These are phyloP conservation scores for Paraphaeosphaeria minitans DNA, from an alignment of 2,329 filamentous ascomycete species.

Conservation along the genomic window DNA sequence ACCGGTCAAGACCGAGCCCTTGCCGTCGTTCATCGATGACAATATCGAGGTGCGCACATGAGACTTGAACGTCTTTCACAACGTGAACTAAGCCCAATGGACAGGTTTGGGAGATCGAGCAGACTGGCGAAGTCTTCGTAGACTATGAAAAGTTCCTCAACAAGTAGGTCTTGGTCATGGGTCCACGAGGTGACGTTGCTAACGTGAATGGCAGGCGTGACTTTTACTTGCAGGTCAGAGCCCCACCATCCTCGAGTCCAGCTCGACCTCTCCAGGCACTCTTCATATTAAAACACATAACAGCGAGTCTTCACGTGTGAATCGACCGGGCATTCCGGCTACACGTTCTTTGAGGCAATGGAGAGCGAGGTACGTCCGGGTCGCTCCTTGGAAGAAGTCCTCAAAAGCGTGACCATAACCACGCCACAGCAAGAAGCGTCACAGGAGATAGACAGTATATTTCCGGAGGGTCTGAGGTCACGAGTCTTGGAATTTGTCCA, in stretches of 20 bases:
- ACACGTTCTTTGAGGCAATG: slow-evolving; percentile 91
- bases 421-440: slow-evolving; percentile 64
- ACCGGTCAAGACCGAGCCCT: slow-evolving; percentile 80
- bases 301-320: slow-evolving; percentile 92
- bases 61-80: slow-evolving; percentile 15
- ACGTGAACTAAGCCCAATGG: slow-evolving; percentile 32
- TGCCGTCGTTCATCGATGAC: slow-evolving; percentile 76
- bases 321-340: slow-evolving; percentile 88
- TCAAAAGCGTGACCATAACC: slow-evolving; percentile 42
- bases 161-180: slow-evolving; percentile 62
- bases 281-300: slow-evolving; percentile 27
- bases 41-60: slow-evolving; percentile 72
- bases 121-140: slow-evolving; percentile 87
- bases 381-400: slow-evolving; percentile 29
- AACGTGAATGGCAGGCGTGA: slow-evolving; percentile 68
- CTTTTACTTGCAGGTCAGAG: slow-evolving; percentile 84
- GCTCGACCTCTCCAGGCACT: not conserved
- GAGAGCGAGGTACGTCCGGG: slow-evolving; percentile 77
- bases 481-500: slow-evolving; percentile 90
- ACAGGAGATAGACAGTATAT: slow-evolving; percentile 86
- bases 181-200: slow-evolving; percentile 19
- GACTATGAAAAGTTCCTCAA: slow-evolving; percentile 87
- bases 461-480: slow-evolving; percentile 88
- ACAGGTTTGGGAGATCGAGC: slow-evolving; percentile 88
- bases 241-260: not conserved